A percentile compares a stretch with the other conserved stretches of the same genome.
These are phyloP conservation scores for Anaeromyces robustus DNA, from an alignment of 192 early-diverging fungal genomes.

Conservation along the genomic window DNA sequence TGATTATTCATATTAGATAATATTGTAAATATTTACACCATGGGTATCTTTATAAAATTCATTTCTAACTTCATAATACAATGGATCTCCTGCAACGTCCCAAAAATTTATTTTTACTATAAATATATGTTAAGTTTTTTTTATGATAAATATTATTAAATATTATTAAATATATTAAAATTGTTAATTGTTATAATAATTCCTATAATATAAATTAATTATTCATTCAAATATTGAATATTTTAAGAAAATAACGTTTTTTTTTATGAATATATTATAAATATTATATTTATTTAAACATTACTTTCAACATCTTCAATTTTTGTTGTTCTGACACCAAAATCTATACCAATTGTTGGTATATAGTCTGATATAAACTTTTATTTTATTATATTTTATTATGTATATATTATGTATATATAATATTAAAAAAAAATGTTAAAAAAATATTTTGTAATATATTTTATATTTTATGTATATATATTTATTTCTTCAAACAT, in stretches of 20 bases:
- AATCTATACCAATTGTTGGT: slow-evolving; percentile 43
- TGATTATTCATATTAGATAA: not conserved
- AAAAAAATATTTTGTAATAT: too few relatives aligned
- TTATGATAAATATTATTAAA: not conserved
- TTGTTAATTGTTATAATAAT: too few relatives aligned
- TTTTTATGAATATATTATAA: too few relatives aligned
- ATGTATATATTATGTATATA: too few relatives aligned
- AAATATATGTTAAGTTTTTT: not conserved
- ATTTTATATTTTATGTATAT: too few relatives aligned
- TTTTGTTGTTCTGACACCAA: slow-evolving; percentile 31
- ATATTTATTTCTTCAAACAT: too few relatives aligned
- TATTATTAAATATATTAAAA: too few relatives aligned
- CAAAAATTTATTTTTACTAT: slow-evolving; percentile 46
- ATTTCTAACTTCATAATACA: slow-evolving; percentile 36
- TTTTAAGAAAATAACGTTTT: too few relatives aligned
- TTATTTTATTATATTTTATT: not conserved
- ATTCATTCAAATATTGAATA: too few relatives aligned
- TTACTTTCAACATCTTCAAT: slow-evolving; percentile 21
- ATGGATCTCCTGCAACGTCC: slow-evolving; percentile 34
- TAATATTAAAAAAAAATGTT: too few relatives aligned
- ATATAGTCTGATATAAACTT: slow-evolving; percentile 38
- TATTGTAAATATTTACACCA: slow-evolving; percentile 9
- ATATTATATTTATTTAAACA: too few relatives aligned
- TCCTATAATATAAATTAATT: too few relatives aligned
- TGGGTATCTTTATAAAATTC: slow-evolving; percentile 48